Evolutionary conservation across 2,329 filamentous ascomycete genomes (phyloP), one percentile per base, ranked within the genome.

Genomic region (Sporothrix dimorphospora): DNA sequence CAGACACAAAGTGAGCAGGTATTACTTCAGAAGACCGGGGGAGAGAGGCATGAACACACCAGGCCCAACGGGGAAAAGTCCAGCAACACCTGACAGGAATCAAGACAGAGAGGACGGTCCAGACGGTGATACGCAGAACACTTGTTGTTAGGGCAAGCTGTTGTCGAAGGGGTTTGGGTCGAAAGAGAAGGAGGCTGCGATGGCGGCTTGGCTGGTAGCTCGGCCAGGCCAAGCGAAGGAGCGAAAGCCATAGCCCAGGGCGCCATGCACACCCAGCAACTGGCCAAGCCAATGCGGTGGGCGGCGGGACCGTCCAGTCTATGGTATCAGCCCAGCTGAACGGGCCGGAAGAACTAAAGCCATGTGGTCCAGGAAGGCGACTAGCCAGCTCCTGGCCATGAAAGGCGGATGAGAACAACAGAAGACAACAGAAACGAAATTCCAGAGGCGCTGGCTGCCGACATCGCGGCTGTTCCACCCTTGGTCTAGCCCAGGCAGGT

Each of bases 381-480:
- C 27, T 57, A 5, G 27, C 16, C 34, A 11, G 38, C 38, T 24
- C 38, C n/a, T 45, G 12, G 14, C 9, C 11, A 65, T 12, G 9
- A 45, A 45, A 27, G 4, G 38, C 14, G 59, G 21, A 38, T 45
- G 38, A 45, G 27, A 16, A 27, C n/a, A 14, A 45, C 38, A 65
- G 21, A 30, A 45, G 21, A 4, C 40, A 9, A 4, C 6, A 61
- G 19, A 40, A 19, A 42, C 9, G 19, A 40, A 40, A 21, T 61
- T 40, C 9, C 38, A 38, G 30, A 61, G 55, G 19, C 55, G 59
- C 59, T 45, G 38, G 30, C 55, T 16, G 59, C 59, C 59, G 21
- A 45, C 59, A 63, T 63, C 59, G 59, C 59, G 63, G 42, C 42
- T 66, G 42, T 27, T 30, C 24, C 21, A 24, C n/a, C 27, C 24